Conservation (phyloP, 495 filamentous ascomycete species). For the Lindgomyces ingoldianus region DNA sequence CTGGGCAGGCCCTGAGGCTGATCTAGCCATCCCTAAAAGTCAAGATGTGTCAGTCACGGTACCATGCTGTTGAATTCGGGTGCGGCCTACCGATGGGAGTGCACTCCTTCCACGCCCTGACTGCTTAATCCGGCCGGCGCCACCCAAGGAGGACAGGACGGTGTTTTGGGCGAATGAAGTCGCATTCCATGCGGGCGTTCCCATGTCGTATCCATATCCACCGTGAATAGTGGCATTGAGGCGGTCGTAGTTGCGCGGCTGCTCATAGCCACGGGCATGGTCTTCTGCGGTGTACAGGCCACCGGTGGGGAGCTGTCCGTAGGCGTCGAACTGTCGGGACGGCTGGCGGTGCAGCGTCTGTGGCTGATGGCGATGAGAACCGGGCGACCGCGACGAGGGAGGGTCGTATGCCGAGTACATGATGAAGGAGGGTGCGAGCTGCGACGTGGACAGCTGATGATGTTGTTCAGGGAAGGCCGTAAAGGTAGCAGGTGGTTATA, state of each 20-base stretch:
- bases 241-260: slow-evolving; percentile 37
- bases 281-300: slow-evolving; percentile 40
- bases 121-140: slow-evolving; percentile 29
- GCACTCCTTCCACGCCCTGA: slow-evolving; percentile 26
- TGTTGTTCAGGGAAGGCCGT: slow-evolving; percentile 7
- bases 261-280: slow-evolving; percentile 31
- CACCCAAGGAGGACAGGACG: slow-evolving; percentile 28
- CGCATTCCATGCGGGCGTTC: slow-evolving; percentile 34
- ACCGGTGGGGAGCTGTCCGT: slow-evolving; percentile 33
- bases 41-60: background rate
- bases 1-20: slow-evolving; percentile 32
- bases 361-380: slow-evolving; percentile 62
- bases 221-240: slow-evolving; percentile 36
- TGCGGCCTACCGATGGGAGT: slow-evolving; percentile 33
- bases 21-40: slow-evolving; percentile 36
- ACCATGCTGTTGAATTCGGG: background rate
- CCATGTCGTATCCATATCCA: slow-evolving; percentile 34
- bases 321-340: slow-evolving; percentile 64
- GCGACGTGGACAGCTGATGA: background rate
- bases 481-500: slow-evolving; percentile 15
- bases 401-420: slow-evolving; percentile 60
- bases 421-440: slow-evolving; percentile 42
- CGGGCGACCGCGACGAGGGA: slow-evolving; percentile 60
- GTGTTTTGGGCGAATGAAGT: slow-evolving; percentile 36
- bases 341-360: slow-evolving; percentile 68